A percentile compares a stretch with the other conserved stretches of the same genome.
Conservation (phyloP, 345 rosid genomes). For the Noccaea bulbosa region DNA sequence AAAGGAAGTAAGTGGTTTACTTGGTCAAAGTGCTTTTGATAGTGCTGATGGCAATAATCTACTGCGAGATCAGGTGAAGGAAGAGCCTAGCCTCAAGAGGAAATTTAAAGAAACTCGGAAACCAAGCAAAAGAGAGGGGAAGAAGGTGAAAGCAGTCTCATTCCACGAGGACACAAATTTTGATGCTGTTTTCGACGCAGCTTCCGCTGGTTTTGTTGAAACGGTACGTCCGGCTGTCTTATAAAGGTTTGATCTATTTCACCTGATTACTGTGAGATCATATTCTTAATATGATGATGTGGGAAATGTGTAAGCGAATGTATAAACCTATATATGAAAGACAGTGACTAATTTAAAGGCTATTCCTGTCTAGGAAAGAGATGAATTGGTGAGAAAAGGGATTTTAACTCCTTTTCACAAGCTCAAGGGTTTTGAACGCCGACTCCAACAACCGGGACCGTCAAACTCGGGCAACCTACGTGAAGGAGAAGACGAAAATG, state of each 20-base stretch:
- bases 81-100: constrained; percentile 55
- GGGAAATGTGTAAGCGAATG: constrained; percentile 4
- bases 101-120: constrained; percentile 55
- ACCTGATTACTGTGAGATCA: constrained; percentile 23
- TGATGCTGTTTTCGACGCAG: constrained; percentile 83
- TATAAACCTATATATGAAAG: constrained; percentile 12
- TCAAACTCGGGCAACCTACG: constrained; percentile 48
- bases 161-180: constrained; percentile 79
- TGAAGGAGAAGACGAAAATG: constrained; percentile 48
- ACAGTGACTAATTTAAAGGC: constrained; percentile 29
- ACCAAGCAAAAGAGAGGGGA: constrained; percentile 49
- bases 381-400: constrained; percentile 92
- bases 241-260: constrained; percentile 8
- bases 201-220: constrained; percentile 88
- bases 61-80: constrained; percentile 65
- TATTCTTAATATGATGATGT: constrained; percentile 6
- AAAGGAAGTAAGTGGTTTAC: constrained; percentile 58
- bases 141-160: constrained; percentile 63
- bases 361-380: constrained; percentile 82
- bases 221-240: constrained; percentile 58
- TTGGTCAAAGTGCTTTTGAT: constrained; percentile 40
- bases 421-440: constrained; percentile 90
- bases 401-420: constrained; percentile 93
- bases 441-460: constrained; percentile 68
- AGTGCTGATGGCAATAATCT: constrained; percentile 46